phyloP scores from a whole-genome alignment of 2,329 filamentous ascomycete genomes.

The Elsinoe necatrix region DNA sequence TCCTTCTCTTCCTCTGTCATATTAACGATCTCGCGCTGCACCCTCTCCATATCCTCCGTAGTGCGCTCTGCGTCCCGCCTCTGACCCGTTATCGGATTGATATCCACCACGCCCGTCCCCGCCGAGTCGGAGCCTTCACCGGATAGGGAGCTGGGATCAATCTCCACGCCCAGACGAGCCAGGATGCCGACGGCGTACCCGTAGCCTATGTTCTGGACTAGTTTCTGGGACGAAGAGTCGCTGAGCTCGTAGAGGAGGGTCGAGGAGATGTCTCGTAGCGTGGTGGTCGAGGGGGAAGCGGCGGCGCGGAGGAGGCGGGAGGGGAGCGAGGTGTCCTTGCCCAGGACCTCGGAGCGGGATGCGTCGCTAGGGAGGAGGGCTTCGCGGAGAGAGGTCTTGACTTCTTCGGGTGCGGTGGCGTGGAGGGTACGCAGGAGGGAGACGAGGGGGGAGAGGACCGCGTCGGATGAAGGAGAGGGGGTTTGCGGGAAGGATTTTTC shows the following conservation, averaged over 20 bases:
- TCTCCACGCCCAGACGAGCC: constrained; percentile 69
- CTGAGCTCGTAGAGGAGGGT: constrained; percentile 81
- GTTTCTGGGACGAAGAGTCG: constrained; percentile 65
- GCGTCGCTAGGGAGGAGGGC: constrained; percentile 66
- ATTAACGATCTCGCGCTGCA: constrained; percentile 53
- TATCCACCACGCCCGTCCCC: constrained; percentile 28
- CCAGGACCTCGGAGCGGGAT: constrained; percentile 70
- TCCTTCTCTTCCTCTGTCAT: constrained; percentile 94
- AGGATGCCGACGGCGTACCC: constrained; percentile 88
- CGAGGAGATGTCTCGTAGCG: constrained; percentile 65
- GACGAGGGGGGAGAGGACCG: constrained; percentile 54
- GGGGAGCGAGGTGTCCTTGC: constrained; percentile 63
- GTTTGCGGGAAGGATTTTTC: constrained; percentile 55
- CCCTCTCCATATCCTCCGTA: constrained; percentile 53
- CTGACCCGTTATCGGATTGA: constrained; percentile 87
- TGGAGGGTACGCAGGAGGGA: constrained; percentile 65
- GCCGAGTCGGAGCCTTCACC: constrained; percentile 29
- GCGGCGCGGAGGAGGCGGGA: constrained; percentile 70
- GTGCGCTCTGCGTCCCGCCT: constrained; percentile 35
- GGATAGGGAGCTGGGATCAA: constrained; percentile 43
- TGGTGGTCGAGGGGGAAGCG: constrained; percentile 61
- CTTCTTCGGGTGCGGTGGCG: constrained; percentile 52
- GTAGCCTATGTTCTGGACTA: constrained; percentile 89
- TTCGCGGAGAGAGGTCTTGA: constrained; percentile 54
- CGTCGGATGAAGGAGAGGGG: constrained; percentile 63